These are phyloP conservation scores for Mortierella sp. DNA, from an alignment of 371 early-diverging fungal species.

Conservation along the genomic window DNA sequence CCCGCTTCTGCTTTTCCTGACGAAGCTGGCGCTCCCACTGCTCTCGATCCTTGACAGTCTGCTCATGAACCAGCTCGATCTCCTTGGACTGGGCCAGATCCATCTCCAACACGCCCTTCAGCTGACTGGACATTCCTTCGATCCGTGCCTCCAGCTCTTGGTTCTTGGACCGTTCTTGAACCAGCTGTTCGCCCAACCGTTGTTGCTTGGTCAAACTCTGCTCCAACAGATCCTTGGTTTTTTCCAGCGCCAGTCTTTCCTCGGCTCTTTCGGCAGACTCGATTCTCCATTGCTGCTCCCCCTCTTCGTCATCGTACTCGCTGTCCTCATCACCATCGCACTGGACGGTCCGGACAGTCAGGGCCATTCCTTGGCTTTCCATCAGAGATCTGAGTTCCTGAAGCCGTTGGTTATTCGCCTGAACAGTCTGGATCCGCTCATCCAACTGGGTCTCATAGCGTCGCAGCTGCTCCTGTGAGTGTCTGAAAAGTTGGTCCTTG, in stretches of 20 bases:
- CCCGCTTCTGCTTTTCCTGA: slow-evolving; percentile 14
- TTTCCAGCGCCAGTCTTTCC: slow-evolving; percentile 18
- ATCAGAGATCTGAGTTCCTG: slow-evolving; percentile 21
- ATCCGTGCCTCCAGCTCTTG: slow-evolving; percentile 16
- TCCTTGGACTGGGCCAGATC: slow-evolving; percentile 19
- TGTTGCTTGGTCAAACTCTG: slow-evolving; percentile 20
- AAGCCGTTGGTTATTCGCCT: slow-evolving; percentile 34
- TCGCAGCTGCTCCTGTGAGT: slow-evolving; percentile 10
- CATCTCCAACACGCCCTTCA: slow-evolving; percentile 17
- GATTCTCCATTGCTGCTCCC: slow-evolving; percentile 3
- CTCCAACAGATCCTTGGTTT: slow-evolving; percentile 16
- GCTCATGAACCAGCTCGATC: not conserved
- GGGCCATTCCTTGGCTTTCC: not conserved
- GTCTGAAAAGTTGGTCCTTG: not conserved
- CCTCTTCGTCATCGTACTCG: slow-evolving; percentile 12
- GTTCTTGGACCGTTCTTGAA: slow-evolving; percentile 14
- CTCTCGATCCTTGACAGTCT: slow-evolving; percentile 18
- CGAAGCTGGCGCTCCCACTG: slow-evolving; percentile 13
- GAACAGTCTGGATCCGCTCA: slow-evolving; percentile 16
- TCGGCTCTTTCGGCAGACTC: not conserved
- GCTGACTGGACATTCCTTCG: slow-evolving; percentile 12
- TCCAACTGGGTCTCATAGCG: slow-evolving; percentile 31
- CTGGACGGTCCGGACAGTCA: slow-evolving; percentile 4
- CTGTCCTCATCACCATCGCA: not conserved
- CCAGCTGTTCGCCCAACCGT: slow-evolving; percentile 15